These are phyloP conservation scores for Talaromyces rugulosus DNA, from an alignment of 2,329 filamentous ascomycete genomes.

Conservation along the genomic window DNA sequence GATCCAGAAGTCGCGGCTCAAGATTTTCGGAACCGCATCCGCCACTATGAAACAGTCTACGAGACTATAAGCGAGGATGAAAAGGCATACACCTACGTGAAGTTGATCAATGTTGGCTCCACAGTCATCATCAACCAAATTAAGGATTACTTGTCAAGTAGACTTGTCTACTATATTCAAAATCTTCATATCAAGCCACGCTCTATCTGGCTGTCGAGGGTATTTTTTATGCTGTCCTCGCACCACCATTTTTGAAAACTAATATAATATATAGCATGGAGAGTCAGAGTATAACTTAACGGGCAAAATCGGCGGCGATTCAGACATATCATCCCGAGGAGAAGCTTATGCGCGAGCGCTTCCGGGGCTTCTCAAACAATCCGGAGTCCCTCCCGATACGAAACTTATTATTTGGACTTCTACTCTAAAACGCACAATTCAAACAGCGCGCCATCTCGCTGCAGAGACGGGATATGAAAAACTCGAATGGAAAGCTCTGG, in stretches of 20 bases:
- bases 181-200: slow-evolving; percentile 96
- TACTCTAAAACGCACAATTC: slow-evolving; percentile 78
- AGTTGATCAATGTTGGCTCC: slow-evolving; percentile 92
- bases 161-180: slow-evolving; percentile 97
- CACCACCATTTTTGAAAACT: slow-evolving; percentile 10
- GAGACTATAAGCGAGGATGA: slow-evolving; percentile 89
- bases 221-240: slow-evolving; percentile 46
- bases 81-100: slow-evolving; percentile 85
- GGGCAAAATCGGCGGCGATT: slow-evolving; percentile 90
- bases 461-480: slow-evolving; percentile 72
- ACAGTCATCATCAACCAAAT: slow-evolving; percentile 98
- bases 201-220: slow-evolving; percentile 92
- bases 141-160: slow-evolving; percentile 91
- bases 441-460: slow-evolving; percentile 80
- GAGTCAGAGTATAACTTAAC: slow-evolving; percentile 89
- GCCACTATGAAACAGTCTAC: slow-evolving; percentile 96
- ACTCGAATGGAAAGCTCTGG: slow-evolving; percentile 96
- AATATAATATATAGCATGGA: slow-evolving; percentile 62
- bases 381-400: slow-evolving; percentile 66
- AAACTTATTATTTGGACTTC: slow-evolving; percentile 72
- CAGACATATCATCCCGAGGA: slow-evolving; percentile 78
- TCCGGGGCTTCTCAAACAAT: slow-evolving; percentile 77
- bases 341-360: slow-evolving; percentile 82
- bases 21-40: slow-evolving; percentile 91
- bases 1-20: slow-evolving; percentile 86